Evolutionary conservation across 2,329 filamentous ascomycete species (phyloP).

Genomic region (Herpotrichia juniperi): DNA sequence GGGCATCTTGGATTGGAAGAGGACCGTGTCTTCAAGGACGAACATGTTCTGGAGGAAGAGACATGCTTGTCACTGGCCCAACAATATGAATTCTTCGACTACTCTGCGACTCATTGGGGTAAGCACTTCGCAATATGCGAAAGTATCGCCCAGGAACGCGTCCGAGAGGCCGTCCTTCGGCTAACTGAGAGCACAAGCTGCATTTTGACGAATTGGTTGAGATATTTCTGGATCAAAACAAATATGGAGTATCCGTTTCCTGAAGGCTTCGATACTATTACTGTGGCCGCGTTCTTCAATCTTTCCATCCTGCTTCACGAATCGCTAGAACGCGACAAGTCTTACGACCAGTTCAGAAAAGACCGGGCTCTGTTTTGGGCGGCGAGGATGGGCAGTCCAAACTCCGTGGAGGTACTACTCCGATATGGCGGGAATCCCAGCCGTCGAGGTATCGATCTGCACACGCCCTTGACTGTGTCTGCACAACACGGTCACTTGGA

Average conservation of each 20-base stretch:
- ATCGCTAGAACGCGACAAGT: constrained; percentile 11
- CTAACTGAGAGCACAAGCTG: constrained; percentile 17
- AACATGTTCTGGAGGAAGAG: constrained; percentile 23
- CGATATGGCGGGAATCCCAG: constrained; percentile 20
- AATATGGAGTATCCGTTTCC: constrained; percentile 26
- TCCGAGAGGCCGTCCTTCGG: constrained; percentile 14
- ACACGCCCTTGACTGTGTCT: constrained; percentile 38
- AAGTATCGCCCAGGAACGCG: constrained; percentile 14
- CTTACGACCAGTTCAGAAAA: constrained; percentile 14
- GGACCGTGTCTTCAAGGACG: constrained; percentile 33
- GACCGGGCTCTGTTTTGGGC: constrained; percentile 40
- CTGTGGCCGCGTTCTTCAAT: constrained; percentile 43
- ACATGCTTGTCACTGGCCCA: constrained; percentile 26
- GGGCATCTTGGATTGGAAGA: constrained; percentile 13
- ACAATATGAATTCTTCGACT: constrained; percentile 42
- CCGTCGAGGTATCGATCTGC: constrained; percentile 13
- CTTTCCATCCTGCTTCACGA: constrained; percentile 24
- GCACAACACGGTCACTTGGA: constrained; percentile 33
- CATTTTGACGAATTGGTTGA: constrained; percentile 40
- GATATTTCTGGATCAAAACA: constrained; percentile 33
- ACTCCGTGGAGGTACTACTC: constrained; percentile 24
- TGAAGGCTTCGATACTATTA: constrained; percentile 25
- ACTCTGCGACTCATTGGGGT: constrained; percentile 47
- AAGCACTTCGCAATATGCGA: constrained; percentile 37
- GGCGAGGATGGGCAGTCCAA: constrained; percentile 26